Evolutionary conservation across 2,329 filamentous ascomycete species (phyloP), one percentile per base, ranked within the genome.

Genomic region (Meredithiella fracta): DNA sequence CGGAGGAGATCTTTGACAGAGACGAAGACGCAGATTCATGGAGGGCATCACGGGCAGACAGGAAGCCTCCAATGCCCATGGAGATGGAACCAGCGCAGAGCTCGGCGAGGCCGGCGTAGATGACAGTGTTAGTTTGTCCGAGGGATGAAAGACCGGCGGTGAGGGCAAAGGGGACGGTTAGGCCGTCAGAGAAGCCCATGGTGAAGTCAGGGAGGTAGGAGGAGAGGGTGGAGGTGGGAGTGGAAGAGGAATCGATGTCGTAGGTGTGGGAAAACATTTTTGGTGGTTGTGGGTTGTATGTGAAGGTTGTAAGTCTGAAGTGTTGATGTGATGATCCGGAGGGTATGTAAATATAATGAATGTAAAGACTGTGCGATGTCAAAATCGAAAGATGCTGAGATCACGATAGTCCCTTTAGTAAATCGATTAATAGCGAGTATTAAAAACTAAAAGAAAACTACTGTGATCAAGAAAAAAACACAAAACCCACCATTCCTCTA

Each of bases 121-220:
- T 76, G 55, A 83, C 78, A 0, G 80, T 78, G 56, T 76, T 74
- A 14, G 78, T 76, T 55, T 75, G 72, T 2, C 79, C 79, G 3
- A 83, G 69, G 2, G 75, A 76, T 20, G 76, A 78, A 3, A 88
- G 71, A 2, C 84, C 83, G 1, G 84, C 83, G 0, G 82, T 86
- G 17, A 87, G 70, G 17, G 85, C 84, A 63, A 88, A 87, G 0
- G 84, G 84, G 0, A 87, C 84, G 0, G 84, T 87, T 59, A 87
- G 70, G 11, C 84, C 84, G 67, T 88, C 84, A 0, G 83, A 80
- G 60, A 87, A 79, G 22, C 84, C 84, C 59, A 87, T 78, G 1
- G 84, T 87, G 58, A 82, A 78, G 67, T 86, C 82, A 40, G 76
- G 73, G 11, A 82, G 67, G 59, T 80, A 72, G 11, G 68, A 68